Evolutionary conservation across 2,329 filamentous ascomycete genomes (phyloP).

Genomic region (Gaeumannomyces sp.): DNA sequence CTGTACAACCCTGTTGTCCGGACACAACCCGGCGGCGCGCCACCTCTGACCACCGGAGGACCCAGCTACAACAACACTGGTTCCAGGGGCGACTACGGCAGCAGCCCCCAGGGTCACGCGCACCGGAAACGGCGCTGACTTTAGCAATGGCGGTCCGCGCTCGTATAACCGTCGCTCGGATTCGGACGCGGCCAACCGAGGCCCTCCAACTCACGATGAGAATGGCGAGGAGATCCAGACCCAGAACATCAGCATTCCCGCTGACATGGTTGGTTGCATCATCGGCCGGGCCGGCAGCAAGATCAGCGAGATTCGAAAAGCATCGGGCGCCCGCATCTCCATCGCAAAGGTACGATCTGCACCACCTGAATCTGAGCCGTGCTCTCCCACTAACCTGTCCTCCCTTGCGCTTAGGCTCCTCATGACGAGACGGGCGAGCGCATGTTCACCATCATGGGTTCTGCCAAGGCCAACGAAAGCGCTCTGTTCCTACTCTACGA

Average conservation of each 20-base stretch:
- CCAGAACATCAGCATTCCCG: slow-evolving; percentile 98
- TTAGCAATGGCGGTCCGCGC: slow-evolving; percentile 72
- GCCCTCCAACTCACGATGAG: slow-evolving; percentile 83
- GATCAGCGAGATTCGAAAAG: slow-evolving; percentile 98
- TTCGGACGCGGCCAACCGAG: slow-evolving; percentile 72
- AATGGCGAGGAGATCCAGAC: slow-evolving; percentile 97
- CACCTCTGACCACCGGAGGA: slow-evolving; percentile 19
- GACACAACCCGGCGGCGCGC: slow-evolving; percentile 59
- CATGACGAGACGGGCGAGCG: slow-evolving; percentile 97
- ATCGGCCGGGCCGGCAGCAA: slow-evolving; percentile 93
- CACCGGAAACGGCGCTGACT: slow-evolving; percentile 95
- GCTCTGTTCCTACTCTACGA: slow-evolving; percentile 95
- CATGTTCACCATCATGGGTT: slow-evolving; percentile 99
- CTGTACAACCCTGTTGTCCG: slow-evolving; percentile 95
- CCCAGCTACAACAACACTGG: slow-evolving; percentile 29
- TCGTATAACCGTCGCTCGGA: slow-evolving; percentile 74
- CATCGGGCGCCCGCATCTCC: slow-evolving; percentile 91
- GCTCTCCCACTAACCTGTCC: neutral
- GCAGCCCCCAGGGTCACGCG: slow-evolving; percentile 74
- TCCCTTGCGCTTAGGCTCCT: slow-evolving; percentile 51
- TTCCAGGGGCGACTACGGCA: slow-evolving; percentile 40
- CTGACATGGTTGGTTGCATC: slow-evolving; percentile 99
- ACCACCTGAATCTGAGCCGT: neutral
- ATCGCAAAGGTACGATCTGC: slow-evolving; percentile 69
- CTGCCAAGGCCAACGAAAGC: slow-evolving; percentile 87